Evolutionary conservation across 2,329 filamentous ascomycete species (phyloP).

Genomic region (Aspergillus spinulosporus): DNA sequence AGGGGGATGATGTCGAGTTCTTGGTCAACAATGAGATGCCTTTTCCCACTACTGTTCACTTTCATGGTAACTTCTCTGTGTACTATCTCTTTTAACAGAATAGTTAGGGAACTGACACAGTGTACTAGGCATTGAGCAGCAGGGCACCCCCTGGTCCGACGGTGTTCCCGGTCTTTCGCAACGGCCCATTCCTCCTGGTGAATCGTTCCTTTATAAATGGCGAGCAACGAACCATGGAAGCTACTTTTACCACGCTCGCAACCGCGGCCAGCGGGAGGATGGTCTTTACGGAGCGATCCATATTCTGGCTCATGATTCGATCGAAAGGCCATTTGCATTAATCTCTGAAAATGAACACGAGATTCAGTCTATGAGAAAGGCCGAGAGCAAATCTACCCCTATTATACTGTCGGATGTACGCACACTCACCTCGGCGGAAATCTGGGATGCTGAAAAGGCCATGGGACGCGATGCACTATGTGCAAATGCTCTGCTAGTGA

Average conservation of each 20-base stretch:
- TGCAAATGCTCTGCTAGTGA: conserved; percentile 60
- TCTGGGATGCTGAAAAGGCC: conserved; percentile 29
- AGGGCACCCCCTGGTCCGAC: conserved; percentile 57
- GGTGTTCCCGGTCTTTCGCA: conserved; percentile 59
- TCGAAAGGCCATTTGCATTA: conserved; percentile 50
- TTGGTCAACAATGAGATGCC: conserved; percentile 30
- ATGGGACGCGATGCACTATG: conserved; percentile 50
- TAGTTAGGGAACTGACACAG: not conserved
- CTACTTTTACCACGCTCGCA: conserved; percentile 62
- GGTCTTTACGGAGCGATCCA: conserved; percentile 59
- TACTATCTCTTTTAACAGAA: not conserved
- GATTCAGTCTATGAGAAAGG: conserved; percentile 47
- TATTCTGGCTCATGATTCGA: conserved; percentile 43
- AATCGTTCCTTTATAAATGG: conserved; percentile 54
- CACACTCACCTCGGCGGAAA: conserved; percentile 52
- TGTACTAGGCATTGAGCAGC: conserved; percentile 45
- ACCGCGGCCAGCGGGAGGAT: conserved; percentile 57
- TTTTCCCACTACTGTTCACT: conserved; percentile 29
- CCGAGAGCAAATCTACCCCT: conserved; percentile 49
- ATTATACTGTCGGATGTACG: conserved; percentile 58
- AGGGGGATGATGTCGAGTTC: conserved; percentile 33
- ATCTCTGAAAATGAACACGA: conserved; percentile 45
- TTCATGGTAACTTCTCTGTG: conserved; percentile 28
- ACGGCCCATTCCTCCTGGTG: conserved; percentile 50
- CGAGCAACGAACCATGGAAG: conserved; percentile 56